Conservation (phyloP, 1,139 yeast species). For the Diutina neorugosa region DNA sequence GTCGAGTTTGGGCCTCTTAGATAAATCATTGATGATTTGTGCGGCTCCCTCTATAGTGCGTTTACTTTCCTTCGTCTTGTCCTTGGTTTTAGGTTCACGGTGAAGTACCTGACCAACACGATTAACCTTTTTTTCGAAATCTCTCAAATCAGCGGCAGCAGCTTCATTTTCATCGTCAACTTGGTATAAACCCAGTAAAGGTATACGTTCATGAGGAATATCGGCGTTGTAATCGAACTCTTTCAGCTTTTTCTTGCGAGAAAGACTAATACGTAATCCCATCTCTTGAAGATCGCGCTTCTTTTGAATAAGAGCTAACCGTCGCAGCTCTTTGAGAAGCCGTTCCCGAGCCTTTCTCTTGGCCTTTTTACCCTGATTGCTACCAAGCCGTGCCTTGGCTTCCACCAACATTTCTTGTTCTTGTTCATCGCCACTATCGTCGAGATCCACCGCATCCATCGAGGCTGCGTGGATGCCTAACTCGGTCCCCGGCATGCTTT, state of each 20-base stretch:
- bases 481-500: slow-evolving; percentile 28
- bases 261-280: slow-evolving; percentile 52
- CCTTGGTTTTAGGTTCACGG: neutral
- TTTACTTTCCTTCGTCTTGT: neutral
- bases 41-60: slow-evolving; percentile 1
- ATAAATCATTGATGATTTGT: neutral
- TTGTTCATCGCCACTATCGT: slow-evolving; percentile 61
- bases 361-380: slow-evolving; percentile 92
- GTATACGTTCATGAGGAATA: slow-evolving; percentile 69
- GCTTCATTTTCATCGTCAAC: slow-evolving; percentile 40
- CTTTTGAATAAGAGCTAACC: slow-evolving; percentile 68
- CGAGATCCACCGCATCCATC: neutral
- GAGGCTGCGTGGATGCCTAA: neutral
- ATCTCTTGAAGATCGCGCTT: slow-evolving; percentile 80
- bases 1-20: neutral
- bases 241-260: slow-evolving; percentile 39
- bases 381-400: slow-evolving; percentile 83
- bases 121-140: neutral
- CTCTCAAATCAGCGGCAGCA: neutral
- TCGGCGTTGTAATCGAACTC: slow-evolving; percentile 75
- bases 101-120: neutral
- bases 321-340: slow-evolving; percentile 56
- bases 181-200: slow-evolving; percentile 61
- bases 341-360: slow-evolving; percentile 82
- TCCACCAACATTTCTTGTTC: slow-evolving; percentile 89